These are phyloP conservation scores for Alternaria arbusti DNA, from an alignment of 2,329 filamentous ascomycete species.

Conservation along the genomic window DNA sequence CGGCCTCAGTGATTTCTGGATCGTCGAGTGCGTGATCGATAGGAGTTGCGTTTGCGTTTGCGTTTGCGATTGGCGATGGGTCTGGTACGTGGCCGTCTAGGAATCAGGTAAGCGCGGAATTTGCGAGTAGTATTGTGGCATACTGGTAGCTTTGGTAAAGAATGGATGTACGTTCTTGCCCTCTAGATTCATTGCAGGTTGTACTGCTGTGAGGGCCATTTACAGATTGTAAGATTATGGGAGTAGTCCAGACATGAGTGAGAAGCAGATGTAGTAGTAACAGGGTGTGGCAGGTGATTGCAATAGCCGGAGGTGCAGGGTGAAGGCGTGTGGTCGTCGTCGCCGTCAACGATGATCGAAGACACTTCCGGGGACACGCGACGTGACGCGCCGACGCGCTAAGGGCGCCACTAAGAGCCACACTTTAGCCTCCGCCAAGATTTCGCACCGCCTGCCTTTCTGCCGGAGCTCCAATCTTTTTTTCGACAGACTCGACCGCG, in stretches of 20 bases:
- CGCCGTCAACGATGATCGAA: slow-evolving; percentile 2
- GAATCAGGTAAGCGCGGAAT: slow-evolving; percentile 1
- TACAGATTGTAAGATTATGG: slow-evolving; percentile 22
- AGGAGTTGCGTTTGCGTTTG: slow-evolving; percentile 11
- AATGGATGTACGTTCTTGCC: slow-evolving; percentile 48
- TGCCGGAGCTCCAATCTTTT: slow-evolving; percentile 33
- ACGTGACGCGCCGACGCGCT: slow-evolving; percentile 24
- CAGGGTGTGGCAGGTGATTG: not conserved
- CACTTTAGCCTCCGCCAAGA: slow-evolving; percentile 21
- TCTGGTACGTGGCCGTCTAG: slow-evolving; percentile 23
- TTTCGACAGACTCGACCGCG: slow-evolving; percentile 20
- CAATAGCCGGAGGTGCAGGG: slow-evolving; percentile 1
- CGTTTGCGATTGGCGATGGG: not conserved
- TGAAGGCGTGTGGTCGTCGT: slow-evolving; percentile 2
- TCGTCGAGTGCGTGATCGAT: slow-evolving; percentile 25
- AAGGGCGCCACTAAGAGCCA: slow-evolving; percentile 10
- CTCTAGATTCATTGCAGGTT: slow-evolving; percentile 47
- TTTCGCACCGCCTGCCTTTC: slow-evolving; percentile 22
- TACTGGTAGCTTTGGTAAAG: slow-evolving; percentile 44
- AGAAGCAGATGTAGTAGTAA: not conserved
- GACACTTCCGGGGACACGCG: slow-evolving; percentile 10
- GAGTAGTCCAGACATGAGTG: slow-evolving; percentile 17
- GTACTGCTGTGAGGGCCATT: slow-evolving; percentile 48
- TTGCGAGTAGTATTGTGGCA: not conserved
- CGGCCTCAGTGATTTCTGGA: slow-evolving; percentile 21